These are phyloP conservation scores for Syzygium oleosum DNA, from an alignment of 345 rosid species.

Conservation along the genomic window DNA sequence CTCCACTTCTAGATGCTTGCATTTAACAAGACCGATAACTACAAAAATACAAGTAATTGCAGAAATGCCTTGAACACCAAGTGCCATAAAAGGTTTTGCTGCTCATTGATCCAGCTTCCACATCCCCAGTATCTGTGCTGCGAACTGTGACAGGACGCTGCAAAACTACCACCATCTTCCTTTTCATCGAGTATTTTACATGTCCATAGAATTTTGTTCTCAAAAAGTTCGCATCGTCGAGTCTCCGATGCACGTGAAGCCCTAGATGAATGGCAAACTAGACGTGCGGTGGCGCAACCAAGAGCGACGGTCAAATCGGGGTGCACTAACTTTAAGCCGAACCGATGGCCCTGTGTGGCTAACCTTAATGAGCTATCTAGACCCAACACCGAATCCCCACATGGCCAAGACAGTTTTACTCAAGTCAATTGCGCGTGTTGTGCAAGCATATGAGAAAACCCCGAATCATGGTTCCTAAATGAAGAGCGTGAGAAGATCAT, in stretches of 20 bases:
- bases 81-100: background rate
- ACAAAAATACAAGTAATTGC: background rate
- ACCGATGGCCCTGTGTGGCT: background rate
- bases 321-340: background rate
- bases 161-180: background rate
- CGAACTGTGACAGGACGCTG: background rate
- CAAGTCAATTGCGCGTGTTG: background rate
- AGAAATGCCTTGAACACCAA: background rate
- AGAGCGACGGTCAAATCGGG: background rate
- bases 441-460: background rate
- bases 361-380: background rate
- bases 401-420: background rate
- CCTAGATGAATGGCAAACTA: background rate
- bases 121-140: background rate
- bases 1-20: background rate
- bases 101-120: background rate
- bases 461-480: background rate
- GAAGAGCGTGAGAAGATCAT: background rate
- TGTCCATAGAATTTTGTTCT: background rate
- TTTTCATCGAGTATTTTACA: background rate
- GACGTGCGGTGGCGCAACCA: background rate
- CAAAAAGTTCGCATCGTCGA: background rate
- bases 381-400: background rate
- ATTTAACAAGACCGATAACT: background rate
- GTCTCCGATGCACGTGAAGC: background rate